A percentile compares a stretch with the other conserved stretches of the same genome.
Evolutionary conservation across 2,329 filamentous ascomycete species (phyloP).

Genomic region (Camptophora hylomeconis): DNA sequence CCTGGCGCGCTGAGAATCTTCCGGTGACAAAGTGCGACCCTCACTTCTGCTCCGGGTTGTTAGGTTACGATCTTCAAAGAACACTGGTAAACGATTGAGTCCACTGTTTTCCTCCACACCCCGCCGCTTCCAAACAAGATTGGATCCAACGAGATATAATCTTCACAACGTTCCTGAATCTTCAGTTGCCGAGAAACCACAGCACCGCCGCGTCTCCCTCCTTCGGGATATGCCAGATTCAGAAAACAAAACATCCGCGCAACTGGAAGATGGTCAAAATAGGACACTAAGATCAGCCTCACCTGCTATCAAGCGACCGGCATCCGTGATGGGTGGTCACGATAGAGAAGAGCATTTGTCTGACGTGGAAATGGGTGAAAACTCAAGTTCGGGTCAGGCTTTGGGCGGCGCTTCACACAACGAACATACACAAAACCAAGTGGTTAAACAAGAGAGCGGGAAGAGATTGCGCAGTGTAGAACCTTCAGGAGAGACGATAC

Average conservation of each 20-base stretch:
- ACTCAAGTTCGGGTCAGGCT: constrained; percentile 4
- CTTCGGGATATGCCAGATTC: constrained; percentile 24
- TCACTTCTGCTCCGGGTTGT: no score
- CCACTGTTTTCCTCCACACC: no score
- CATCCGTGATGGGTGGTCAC: constrained; percentile 39
- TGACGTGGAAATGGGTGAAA: constrained; percentile 23
- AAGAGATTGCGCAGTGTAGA: constrained; percentile 9
- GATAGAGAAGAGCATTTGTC: constrained; percentile 17
- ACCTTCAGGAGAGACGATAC: constrained; percentile 7
- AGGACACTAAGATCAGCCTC: constrained; percentile 32
- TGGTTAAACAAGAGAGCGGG: constrained; percentile 9
- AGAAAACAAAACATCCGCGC: constrained; percentile 16
- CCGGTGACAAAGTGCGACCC: no score
- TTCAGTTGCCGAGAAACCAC: no score
- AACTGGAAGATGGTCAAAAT: constrained; percentile 16
- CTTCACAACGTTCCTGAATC: no score
- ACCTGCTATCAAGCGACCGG: constrained; percentile 40
- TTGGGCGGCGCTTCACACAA: constrained; percentile 3
- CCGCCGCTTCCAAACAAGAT: no score
- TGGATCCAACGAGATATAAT: no score
- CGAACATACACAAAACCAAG: constrained; percentile 6
- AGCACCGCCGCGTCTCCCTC: constrained; percentile 22
- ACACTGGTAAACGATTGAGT: no score
- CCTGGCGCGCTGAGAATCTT: no score
- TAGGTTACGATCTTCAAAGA: no score